Conservation (phyloP, 805 yeast genomes). For the Lipomyces chichibuensis region DNA sequence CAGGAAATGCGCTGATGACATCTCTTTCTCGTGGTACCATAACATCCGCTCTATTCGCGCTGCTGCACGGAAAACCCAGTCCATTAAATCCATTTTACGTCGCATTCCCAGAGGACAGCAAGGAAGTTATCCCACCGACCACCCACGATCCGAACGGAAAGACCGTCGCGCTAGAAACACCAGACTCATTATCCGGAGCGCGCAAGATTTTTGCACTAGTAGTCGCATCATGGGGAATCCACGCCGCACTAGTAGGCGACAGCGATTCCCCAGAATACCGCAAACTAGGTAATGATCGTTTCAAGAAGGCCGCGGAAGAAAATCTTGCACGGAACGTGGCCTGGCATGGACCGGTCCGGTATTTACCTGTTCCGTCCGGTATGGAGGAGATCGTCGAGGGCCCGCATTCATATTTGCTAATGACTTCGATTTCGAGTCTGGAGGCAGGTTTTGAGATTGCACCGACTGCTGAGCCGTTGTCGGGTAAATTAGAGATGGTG, state of each 20-base stretch:
- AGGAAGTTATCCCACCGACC: slow-evolving; percentile 51
- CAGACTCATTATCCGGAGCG: not conserved
- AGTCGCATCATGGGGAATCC: slow-evolving; percentile 83
- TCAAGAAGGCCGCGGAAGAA: slow-evolving; percentile 65
- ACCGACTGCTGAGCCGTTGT: slow-evolving; percentile 57
- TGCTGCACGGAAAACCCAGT: slow-evolving; percentile 13
- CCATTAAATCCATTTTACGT: slow-evolving; percentile 32
- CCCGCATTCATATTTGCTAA: slow-evolving; percentile 61
- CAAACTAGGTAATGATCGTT: slow-evolving; percentile 65
- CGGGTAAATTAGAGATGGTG: slow-evolving; percentile 51
- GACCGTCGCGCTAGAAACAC: slow-evolving; percentile 37
- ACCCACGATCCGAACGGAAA: slow-evolving; percentile 44
- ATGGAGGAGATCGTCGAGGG: slow-evolving; percentile 39
- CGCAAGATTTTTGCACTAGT: slow-evolving; percentile 45
- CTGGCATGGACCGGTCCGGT: slow-evolving; percentile 52
- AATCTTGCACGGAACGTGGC: slow-evolving; percentile 56
- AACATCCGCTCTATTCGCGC: slow-evolving; percentile 10
- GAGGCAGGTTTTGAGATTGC: slow-evolving; percentile 67
- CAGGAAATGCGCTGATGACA: slow-evolving; percentile 80
- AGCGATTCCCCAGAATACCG: slow-evolving; percentile 72
- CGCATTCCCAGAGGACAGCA: slow-evolving; percentile 34
- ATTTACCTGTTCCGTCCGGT: slow-evolving; percentile 16
- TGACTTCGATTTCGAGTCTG: slow-evolving; percentile 58
- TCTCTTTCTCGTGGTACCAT: slow-evolving; percentile 55
- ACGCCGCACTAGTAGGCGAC: slow-evolving; percentile 81